These are phyloP conservation scores for Trichoderma reesei DNA, from an alignment of 495 filamentous ascomycete genomes.

Conservation along the genomic window DNA sequence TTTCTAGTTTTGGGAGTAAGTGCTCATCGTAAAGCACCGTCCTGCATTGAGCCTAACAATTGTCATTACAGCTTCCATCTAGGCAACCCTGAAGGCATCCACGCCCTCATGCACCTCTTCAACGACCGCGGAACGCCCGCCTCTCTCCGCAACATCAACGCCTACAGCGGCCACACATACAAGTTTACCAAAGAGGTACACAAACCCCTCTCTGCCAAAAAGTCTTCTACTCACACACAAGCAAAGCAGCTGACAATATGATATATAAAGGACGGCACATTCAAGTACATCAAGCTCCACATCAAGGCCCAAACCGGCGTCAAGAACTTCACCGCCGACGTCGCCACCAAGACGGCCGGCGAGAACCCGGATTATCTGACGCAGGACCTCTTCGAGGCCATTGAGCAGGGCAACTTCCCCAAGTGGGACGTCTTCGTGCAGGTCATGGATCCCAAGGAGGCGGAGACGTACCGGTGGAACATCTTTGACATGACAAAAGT, in stretches of 20 bases:
- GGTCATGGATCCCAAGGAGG: slow-evolving; percentile 57
- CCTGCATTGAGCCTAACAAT: neutral
- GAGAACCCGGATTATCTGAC: slow-evolving; percentile 64
- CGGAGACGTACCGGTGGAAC: slow-evolving; percentile 62
- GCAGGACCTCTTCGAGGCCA: slow-evolving; percentile 62
- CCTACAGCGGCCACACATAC: slow-evolving; percentile 44
- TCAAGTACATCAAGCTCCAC: slow-evolving; percentile 35
- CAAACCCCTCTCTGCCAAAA: neutral
- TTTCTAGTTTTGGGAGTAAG: slow-evolving; percentile 26
- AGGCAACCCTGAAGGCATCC: slow-evolving; percentile 58
- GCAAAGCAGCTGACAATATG: too few species aligned
- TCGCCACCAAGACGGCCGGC: slow-evolving; percentile 48
- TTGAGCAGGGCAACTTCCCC: slow-evolving; percentile 52
- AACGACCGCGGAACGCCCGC: slow-evolving; percentile 61
- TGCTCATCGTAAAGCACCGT: slow-evolving; percentile 8
- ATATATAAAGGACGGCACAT: slow-evolving; percentile 30
- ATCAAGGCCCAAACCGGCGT: slow-evolving; percentile 57
- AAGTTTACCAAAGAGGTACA: slow-evolving; percentile 28
- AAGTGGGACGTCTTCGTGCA: slow-evolving; percentile 68
- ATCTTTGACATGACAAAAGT: slow-evolving; percentile 76
- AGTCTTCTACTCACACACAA: too few species aligned
- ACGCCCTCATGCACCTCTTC: slow-evolving; percentile 67
- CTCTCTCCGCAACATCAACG: slow-evolving; percentile 61
- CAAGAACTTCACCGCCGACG: slow-evolving; percentile 53
- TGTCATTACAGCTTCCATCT: slow-evolving; percentile 48